These are phyloP conservation scores for Poronia punctata DNA, from an alignment of 495 filamentous ascomycete species.

Conservation along the genomic window DNA sequence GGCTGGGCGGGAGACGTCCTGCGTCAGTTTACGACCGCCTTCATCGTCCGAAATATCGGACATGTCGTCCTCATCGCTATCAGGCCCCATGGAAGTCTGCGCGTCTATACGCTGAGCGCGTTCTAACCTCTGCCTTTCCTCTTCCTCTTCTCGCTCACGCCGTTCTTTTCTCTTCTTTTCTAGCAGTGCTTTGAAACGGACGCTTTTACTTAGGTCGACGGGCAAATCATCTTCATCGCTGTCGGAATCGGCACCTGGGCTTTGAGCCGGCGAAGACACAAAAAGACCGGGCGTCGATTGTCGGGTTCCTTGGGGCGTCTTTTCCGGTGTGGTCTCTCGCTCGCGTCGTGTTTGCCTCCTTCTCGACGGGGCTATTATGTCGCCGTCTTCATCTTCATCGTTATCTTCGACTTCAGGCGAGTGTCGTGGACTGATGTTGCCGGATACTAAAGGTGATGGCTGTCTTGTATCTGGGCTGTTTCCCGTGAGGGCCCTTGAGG, in stretches of 20 bases:
- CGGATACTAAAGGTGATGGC: constrained; percentile 3
- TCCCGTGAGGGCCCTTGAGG: background rate
- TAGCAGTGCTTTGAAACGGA: constrained; percentile 60
- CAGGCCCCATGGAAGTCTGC: constrained; percentile 22
- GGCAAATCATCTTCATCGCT: constrained; percentile 43
- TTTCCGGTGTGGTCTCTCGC: constrained; percentile 31
- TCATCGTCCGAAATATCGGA: constrained; percentile 48
- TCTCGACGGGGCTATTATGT: constrained; percentile 23
- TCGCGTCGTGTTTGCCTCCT: constrained; percentile 21
- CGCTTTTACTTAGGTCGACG: constrained; percentile 39
- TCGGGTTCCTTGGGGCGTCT: constrained; percentile 6
- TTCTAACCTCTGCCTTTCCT: constrained; percentile 43
- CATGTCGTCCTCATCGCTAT: constrained; percentile 41
- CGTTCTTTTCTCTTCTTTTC: constrained; percentile 64
- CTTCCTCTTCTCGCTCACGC: constrained; percentile 54
- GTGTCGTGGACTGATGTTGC: background rate
- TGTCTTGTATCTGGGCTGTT: constrained; percentile 10
- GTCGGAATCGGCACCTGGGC: constrained; percentile 27
- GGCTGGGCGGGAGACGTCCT: constrained; percentile 55
- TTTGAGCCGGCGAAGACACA: constrained; percentile 26
- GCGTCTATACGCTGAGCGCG: constrained; percentile 34
- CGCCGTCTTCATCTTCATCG: constrained; percentile 23
- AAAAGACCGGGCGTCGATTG: constrained; percentile 30
- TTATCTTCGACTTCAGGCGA: constrained; percentile 11
- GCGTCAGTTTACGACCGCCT: constrained; percentile 52